Evolutionary conservation across 2,329 filamentous ascomycete genomes (phyloP).

Genomic region (Phoma sp.): DNA sequence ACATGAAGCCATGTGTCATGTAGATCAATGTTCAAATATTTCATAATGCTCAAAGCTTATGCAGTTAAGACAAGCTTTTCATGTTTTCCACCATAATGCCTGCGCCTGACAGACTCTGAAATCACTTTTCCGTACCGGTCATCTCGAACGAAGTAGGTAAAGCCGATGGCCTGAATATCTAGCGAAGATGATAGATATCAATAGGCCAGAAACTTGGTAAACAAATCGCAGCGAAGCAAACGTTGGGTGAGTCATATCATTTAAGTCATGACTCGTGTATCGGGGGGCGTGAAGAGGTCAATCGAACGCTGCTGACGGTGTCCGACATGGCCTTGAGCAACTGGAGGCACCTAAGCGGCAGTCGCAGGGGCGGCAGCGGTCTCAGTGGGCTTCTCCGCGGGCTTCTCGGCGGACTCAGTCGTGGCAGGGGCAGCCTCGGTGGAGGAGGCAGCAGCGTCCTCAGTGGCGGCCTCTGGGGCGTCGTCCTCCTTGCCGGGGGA

Average conservation of each 20-base stretch:
- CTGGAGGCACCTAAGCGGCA: conserved; percentile 42
- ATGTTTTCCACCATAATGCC: conserved; percentile 39
- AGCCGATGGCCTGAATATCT: conserved; percentile 37
- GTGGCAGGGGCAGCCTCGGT: conserved; percentile 27
- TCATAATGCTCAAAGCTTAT: conserved; percentile 28
- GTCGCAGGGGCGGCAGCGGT: conserved; percentile 37
- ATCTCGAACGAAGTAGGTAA: conserved; percentile 40
- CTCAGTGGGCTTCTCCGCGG: conserved; percentile 27
- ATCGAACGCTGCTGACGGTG: conserved; percentile 19
- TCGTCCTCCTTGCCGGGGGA: conserved; percentile 98
- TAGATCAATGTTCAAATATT: conserved; percentile 21
- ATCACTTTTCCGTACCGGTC: conserved; percentile 40
- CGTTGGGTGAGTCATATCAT: conserved; percentile 14
- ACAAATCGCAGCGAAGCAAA: conserved; percentile 34
- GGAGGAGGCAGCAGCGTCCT: conserved; percentile 44
- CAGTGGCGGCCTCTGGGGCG: conserved; percentile 59
- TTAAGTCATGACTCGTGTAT: conserved; percentile 22
- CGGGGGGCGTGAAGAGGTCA: conserved; percentile 12
- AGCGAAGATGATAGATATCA: conserved; percentile 40
- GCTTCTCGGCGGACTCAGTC: conserved; percentile 18
- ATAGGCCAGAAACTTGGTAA: conserved; percentile 30
- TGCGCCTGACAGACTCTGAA: conserved; percentile 39
- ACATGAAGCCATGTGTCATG: conserved; percentile 13
- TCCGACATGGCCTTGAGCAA: conserved; percentile 29
- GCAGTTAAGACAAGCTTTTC: conserved; percentile 34